Conservation (phyloP, 176 grass and related monocot genomes). For the Carex myosuroides region DNA sequence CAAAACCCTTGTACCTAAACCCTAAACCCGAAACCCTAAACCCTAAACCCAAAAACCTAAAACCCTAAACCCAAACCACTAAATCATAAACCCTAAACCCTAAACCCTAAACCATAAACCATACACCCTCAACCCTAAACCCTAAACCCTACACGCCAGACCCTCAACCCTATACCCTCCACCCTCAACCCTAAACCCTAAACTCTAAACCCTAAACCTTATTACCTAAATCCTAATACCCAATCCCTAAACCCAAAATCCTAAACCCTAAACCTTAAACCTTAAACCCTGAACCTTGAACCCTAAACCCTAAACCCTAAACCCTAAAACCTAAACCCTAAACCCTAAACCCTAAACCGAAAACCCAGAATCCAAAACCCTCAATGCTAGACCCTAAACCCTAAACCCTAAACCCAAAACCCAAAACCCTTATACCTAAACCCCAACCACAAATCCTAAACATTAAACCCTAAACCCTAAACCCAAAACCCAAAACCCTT, state of each 20-base stretch:
- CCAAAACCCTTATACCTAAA: neutral
- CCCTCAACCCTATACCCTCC: too few species aligned
- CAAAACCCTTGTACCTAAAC: too few species aligned
- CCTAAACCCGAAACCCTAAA: too few species aligned
- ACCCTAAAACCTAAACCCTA: neutral
- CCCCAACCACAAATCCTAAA: neutral
- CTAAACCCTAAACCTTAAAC: neutral
- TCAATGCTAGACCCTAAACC: neutral
- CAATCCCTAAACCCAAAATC: neutral
- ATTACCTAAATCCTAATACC: too few species aligned
- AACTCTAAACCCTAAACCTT: too few species aligned
- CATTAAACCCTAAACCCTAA: neutral
- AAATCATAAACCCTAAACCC: too few species aligned
- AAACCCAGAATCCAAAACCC: neutral
- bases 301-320: neutral
- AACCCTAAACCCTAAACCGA: neutral
- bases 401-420: neutral
- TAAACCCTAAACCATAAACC: too few species aligned
- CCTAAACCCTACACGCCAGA: too few species aligned
- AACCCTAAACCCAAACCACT: too few species aligned
- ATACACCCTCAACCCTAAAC: too few species aligned
- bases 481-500: neutral
- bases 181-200: too few species aligned
- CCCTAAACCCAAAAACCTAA: too few species aligned
- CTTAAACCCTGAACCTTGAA: neutral